Conservation (phyloP, 495 filamentous ascomycete genomes). For the Durotheca rogersii region DNA sequence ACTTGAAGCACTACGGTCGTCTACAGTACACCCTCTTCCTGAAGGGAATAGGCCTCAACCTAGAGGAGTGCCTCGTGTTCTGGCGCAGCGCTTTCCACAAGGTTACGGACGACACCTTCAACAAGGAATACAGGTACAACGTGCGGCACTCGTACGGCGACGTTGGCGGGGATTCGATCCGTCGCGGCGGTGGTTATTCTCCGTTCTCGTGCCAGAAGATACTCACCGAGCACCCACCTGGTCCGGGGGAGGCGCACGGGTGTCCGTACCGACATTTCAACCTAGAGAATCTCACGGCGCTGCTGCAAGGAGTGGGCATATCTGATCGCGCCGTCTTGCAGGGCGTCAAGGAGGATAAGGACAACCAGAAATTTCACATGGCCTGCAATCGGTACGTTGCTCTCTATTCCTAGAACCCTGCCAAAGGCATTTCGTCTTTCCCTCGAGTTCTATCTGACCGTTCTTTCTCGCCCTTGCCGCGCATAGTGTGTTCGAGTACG, state of each 20-base stretch:
- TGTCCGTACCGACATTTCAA: constrained; percentile 95
- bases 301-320: constrained; percentile 74
- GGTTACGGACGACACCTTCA: constrained; percentile 87
- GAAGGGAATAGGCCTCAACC: constrained; percentile 88
- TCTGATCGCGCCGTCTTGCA: constrained; percentile 73
- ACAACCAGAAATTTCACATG: constrained; percentile 85
- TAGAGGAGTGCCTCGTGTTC: constrained; percentile 92
- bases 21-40: constrained; percentile 96
- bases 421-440: too few relatives aligned
- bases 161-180: constrained; percentile 87
- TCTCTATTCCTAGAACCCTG: too few relatives aligned
- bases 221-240: constrained; percentile 78
- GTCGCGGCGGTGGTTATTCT: constrained; percentile 79
- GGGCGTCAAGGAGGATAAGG: constrained; percentile 84
- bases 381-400: constrained; percentile 76
- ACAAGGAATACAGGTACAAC: constrained; percentile 96
- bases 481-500: constrained; percentile 76
- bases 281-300: constrained; percentile 74
- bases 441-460: too few relatives aligned
- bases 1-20: constrained; percentile 91
- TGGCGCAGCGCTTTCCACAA: constrained; percentile 84
- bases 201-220: constrained; percentile 95
- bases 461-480: background rate
- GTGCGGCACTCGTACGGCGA: constrained; percentile 91
- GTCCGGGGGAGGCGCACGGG: constrained; percentile 83